Evolutionary conservation across 306 rosid species (phyloP), one percentile per base, ranked within the genome.

Genomic region (Cicer pinnatifidum): DNA sequence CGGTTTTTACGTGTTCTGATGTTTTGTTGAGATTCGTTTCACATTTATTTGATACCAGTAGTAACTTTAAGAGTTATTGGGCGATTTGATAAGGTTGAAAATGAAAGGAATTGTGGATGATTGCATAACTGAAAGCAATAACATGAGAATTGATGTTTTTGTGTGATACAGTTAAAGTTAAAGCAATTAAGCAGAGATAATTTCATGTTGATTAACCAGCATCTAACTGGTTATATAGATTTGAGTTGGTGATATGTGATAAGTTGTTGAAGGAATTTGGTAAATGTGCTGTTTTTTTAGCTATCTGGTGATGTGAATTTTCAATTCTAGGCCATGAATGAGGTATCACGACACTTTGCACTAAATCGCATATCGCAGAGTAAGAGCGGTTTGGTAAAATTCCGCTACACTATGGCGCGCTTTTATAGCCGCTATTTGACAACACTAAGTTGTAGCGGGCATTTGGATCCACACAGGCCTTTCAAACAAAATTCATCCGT

Each of bases 191-290:
- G 28, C 44, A 23, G 33, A 38, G 46, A 59, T 57, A 61, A 64
- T 28, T 75, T 72, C 78, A 41, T 65, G 78, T 41, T 56, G 62
- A 66, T 60, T 60, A 64, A 71, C 33, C 10, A 1, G 28, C 51
- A 20, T 70, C 57, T 56, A 45, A 54, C 52, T 15, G n/a, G 57
- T 35, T 45, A 70, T 37, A 33, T 44, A 53, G 17, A 8, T 67
- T 46, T 66, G 44, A 15, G 15, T 12, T 51, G 71, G 28, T 76
- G 75, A 23, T 52, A 40, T 69, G 52, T 59, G 35, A 51, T 59
- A 67, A 8, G 60, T 20, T 52, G 68, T 76, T 60, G 11, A 54
- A 41, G 69, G 71, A 73, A 67, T 69, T 68, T 52, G 67, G 52
- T 16, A 52, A 66, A 50, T 23, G 9, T 69, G 72, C 9, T 33